A percentile compares a stretch with the other conserved stretches of the same genome.
Conservation (phyloP, 768 basidiomycete species). For the Chalciporus pseudorubinellus region DNA sequence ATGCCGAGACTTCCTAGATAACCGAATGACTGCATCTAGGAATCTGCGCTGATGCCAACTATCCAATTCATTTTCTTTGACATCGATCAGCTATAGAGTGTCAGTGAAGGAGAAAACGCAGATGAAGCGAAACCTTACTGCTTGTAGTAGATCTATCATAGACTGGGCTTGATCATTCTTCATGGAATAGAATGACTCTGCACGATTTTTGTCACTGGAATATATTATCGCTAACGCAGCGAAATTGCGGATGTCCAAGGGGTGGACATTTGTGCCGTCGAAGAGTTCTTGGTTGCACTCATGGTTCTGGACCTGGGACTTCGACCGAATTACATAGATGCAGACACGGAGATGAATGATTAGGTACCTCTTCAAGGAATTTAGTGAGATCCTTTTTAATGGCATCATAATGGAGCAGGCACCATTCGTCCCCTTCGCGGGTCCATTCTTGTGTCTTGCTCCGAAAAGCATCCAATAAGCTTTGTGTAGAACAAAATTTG, state of each 20-base stretch:
- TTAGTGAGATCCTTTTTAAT: constrained; percentile 14
- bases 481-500: background rate
- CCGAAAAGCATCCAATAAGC: constrained; percentile 17
- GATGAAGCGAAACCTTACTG: constrained; percentile 2
- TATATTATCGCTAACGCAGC: constrained; percentile 23
- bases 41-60: constrained; percentile 29
- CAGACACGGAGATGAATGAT: background rate
- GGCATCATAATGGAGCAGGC: constrained; percentile 19
- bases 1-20: constrained; percentile 29
- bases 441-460: constrained; percentile 18
- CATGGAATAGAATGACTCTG: constrained; percentile 21
- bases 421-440: constrained; percentile 22
- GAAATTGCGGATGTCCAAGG: constrained; percentile 23
- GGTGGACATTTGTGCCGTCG: constrained; percentile 12
- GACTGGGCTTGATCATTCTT: constrained; percentile 22
- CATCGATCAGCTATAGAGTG: constrained; percentile 21
- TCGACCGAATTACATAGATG: background rate
- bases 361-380: constrained; percentile 14
- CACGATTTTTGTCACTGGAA: constrained; percentile 14
- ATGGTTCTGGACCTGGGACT: constrained; percentile 19
- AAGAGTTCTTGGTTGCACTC: constrained; percentile 19
- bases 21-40: constrained; percentile 27
- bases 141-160: constrained; percentile 28
- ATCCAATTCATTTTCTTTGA: constrained; percentile 20
- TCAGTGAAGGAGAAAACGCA: background rate